Evolutionary conservation across 2,329 filamentous ascomycete species (phyloP), one percentile per base, ranked within the genome.

Genomic region (Aspergillus fischeri): DNA sequence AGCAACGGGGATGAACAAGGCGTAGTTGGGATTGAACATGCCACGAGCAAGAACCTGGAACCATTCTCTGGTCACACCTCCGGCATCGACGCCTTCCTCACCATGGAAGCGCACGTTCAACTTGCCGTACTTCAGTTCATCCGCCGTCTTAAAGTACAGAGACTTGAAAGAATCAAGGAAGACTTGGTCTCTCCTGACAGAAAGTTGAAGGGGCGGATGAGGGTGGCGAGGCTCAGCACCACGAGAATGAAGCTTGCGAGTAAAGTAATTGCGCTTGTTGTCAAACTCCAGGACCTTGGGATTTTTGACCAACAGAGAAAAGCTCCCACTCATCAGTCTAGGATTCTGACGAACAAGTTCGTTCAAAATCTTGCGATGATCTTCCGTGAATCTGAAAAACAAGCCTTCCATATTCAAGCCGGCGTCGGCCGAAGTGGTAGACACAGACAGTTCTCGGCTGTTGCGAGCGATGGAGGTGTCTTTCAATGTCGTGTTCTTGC

Each of bases 261-360:
- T 97, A 81, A 99, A 99, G 82, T 95, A 99, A 77, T 96, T 97
- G 68, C 94, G 92, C 81, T 99, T 99, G 80, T 99, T 99, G 78
- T 99, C 94, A 69, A 99, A 99, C 71, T 99, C 94, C 11, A 99
- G 81, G 3, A 99, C 95, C 81, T 97, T 99, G 27, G 94, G 95
- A 70, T 99, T 99, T 81, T 96, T 97, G 61, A 97, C 94, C 50
- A 99, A 79, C 17, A 99, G 82, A 10, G 93, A 92, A 77, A 99
- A 97, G 2, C 93, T 97, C 53, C 94, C 94, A 58, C 93, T 97
- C 95, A 99, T 99, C 62, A 99, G 85, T 74, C 96, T 96, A 29
- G 95, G 94, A 65, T 96, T 97, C 70, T 96, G 91, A 62, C 95
- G 89, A 55, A 99, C 94, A 63, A 99, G 88, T 73, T 99, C 94